Evolutionary conservation across 495 filamentous ascomycete species (phyloP).

Genomic region (Neurospora sp.): DNA sequence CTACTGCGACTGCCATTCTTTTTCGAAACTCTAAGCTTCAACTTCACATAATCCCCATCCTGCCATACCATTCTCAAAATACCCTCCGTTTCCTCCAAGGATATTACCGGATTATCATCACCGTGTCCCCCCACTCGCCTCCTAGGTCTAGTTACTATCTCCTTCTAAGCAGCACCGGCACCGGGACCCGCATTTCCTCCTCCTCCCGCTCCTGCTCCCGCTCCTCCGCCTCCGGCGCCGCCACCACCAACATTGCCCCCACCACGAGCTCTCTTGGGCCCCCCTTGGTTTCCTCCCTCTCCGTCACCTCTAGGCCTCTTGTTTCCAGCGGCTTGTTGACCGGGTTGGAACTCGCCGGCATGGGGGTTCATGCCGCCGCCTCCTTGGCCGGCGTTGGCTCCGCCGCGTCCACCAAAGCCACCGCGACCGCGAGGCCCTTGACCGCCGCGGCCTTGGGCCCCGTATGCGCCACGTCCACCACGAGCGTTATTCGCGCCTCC

Average conservation of each 20-base stretch:
- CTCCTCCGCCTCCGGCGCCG: neutral
- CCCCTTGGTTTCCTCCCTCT: slow-evolving; percentile 7
- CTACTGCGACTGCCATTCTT: neutral
- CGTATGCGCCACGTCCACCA: slow-evolving; percentile 6
- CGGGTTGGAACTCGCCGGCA: slow-evolving; percentile 21
- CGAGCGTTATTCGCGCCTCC: slow-evolving; percentile 5
- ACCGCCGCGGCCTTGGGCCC: slow-evolving; percentile 12
- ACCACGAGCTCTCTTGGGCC: slow-evolving; percentile 10
- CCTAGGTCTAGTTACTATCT: neutral
- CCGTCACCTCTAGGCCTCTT: slow-evolving; percentile 18
- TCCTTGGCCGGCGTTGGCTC: neutral
- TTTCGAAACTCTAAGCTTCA: neutral
- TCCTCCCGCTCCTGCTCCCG: neutral
- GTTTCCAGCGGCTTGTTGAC: slow-evolving; percentile 10
- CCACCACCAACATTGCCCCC: slow-evolving; percentile 1
- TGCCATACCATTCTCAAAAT: neutral
- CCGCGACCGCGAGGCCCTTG: slow-evolving; percentile 18
- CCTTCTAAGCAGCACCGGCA: neutral
- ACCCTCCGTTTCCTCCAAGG: neutral
- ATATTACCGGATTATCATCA: neutral
- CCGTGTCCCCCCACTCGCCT: neutral
- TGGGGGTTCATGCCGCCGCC: slow-evolving; percentile 16
- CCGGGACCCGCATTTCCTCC: neutral
- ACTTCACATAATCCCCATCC: neutral
- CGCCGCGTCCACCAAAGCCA: slow-evolving; percentile 13